These are phyloP conservation scores for Rosa multiflora DNA, from an alignment of 306 rosid genomes.

Conservation along the genomic window DNA sequence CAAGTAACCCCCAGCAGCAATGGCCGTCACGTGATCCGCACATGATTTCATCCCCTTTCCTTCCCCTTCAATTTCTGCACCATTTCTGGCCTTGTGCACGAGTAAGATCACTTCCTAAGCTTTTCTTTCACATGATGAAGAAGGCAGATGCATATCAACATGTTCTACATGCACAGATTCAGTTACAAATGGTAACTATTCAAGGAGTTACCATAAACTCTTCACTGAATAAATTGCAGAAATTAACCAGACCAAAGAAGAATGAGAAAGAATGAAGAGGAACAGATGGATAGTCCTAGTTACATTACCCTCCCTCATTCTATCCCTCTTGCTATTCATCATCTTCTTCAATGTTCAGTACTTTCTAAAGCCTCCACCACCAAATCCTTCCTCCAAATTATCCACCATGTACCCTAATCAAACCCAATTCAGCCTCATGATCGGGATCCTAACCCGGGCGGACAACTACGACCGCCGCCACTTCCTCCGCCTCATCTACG, in stretches of 20 bases:
- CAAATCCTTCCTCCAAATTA: neutral
- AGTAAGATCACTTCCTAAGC: neutral
- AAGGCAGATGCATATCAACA: neutral
- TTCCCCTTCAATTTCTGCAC: neutral
- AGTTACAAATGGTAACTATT: neutral
- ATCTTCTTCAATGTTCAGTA: slow-evolving; percentile 10
- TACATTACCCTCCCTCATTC: slow-evolving; percentile 1
- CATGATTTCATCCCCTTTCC: neutral
- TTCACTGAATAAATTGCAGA: neutral
- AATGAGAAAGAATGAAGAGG: slow-evolving; percentile 11
- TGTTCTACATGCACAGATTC: neutral
- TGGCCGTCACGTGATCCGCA: neutral
- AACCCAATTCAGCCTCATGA: slow-evolving; percentile 26
- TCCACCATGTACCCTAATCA: neutral
- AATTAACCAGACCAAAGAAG: neutral
- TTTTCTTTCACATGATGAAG: neutral
- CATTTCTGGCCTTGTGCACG: neutral
- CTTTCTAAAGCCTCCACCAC: neutral
- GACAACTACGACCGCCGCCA: slow-evolving; percentile 26
- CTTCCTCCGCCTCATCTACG: slow-evolving; percentile 35
- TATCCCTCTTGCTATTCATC: slow-evolving; percentile 25
- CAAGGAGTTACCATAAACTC: neutral
- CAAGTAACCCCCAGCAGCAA: neutral
- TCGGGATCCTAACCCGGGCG: slow-evolving; percentile 30
- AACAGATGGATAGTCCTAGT: slow-evolving; percentile 9